phyloP scores from a whole-genome alignment of 495 filamentous ascomycete species.

The Trichocladium uniseriatum region DNA sequence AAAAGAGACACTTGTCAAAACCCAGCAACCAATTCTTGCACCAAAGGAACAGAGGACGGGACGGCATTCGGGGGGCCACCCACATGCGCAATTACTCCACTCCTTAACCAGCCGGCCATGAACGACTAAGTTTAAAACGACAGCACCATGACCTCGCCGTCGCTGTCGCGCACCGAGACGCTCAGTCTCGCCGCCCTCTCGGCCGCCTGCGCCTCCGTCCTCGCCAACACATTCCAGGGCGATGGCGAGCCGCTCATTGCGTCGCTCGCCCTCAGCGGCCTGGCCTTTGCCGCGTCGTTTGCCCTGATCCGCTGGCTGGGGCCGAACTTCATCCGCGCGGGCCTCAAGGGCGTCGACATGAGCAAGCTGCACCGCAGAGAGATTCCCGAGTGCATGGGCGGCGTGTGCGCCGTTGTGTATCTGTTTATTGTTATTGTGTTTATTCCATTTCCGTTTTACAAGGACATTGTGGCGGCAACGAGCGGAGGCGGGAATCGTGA shows the following conservation, averaged over 20 bases:
- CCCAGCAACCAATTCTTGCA: too few relatives aligned
- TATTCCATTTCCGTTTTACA: constrained; percentile 94
- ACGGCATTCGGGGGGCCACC: too few relatives aligned
- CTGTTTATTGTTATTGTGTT: constrained; percentile 79
- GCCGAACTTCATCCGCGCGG: constrained; percentile 75
- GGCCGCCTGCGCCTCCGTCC: constrained; percentile 59
- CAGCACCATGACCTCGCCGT: constrained; percentile 9
- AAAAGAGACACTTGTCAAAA: too few relatives aligned
- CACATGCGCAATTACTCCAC: too few relatives aligned
- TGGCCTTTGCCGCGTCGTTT: constrained; percentile 72
- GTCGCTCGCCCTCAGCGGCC: constrained; percentile 73
- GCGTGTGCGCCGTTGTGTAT: constrained; percentile 86
- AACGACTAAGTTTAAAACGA: background rate
- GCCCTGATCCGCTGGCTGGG: constrained; percentile 93
- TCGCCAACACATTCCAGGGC: constrained; percentile 66
- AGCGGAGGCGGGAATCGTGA: constrained; percentile 89
- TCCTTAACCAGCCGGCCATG: too few relatives aligned
- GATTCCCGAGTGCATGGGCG: constrained; percentile 97
- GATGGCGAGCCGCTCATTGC: constrained; percentile 87
- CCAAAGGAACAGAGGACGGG: too few relatives aligned
- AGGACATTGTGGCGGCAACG: constrained; percentile 93
- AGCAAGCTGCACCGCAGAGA: constrained; percentile 60
- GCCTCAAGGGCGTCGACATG: constrained; percentile 86
- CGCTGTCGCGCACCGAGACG: constrained; percentile 59
- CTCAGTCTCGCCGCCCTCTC: constrained; percentile 60